Evolutionary conservation across 345 rosid species (phyloP), one percentile per base, ranked within the genome.

Genomic region (Aquilaria malaccensis): DNA sequence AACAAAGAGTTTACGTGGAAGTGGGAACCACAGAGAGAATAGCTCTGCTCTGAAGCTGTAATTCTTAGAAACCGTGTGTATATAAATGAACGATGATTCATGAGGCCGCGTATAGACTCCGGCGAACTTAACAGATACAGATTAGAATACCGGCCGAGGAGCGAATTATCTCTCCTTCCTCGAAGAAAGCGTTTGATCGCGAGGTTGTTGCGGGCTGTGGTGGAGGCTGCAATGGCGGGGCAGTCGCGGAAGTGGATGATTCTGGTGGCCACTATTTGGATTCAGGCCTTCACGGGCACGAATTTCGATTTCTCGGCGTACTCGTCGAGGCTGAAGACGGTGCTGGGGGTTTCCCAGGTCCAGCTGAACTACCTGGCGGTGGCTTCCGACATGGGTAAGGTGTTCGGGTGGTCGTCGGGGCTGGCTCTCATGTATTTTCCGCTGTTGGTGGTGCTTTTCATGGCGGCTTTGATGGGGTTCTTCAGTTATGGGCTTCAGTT

Each of bases 171-270:
- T 37, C 7, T 37, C 7, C 43, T 37, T 37, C 7, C 43, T 37
- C 43, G 43, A 37, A 22, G 22, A 22, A 22, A 22, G 22, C 22
- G 7, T 37, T 1, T 9, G 7, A 37, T 4, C 5, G 43, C 43
- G 43, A 1, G 43, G 43, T 37, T 37, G 43, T 37, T 7, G 43
- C 7, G 43, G 43, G 9, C 2, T 3, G 55, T 52, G 30, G 14
- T 52, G 55, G 55, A 52, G 14, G 29, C 15, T 55, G 15, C 52
- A 13, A 89, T 89, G 98, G 88, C 82, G 0, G 97, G 86, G 41
- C 96, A 89, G 45, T 93, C 95, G 2, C 45, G 92, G 33, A 93
- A 89, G 68, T 93, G 98, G 98, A 89, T 89, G 97, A 85, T 93
- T 47, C 77, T 93, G 9, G 90, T 93, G n/a, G 97, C 88, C 0